Percentiles rank a stretch among this genome's conserved stretches.
These are phyloP conservation scores for Citeromyces matritensis DNA, from an alignment of 805 yeast genomes.

Conservation along the genomic window DNA sequence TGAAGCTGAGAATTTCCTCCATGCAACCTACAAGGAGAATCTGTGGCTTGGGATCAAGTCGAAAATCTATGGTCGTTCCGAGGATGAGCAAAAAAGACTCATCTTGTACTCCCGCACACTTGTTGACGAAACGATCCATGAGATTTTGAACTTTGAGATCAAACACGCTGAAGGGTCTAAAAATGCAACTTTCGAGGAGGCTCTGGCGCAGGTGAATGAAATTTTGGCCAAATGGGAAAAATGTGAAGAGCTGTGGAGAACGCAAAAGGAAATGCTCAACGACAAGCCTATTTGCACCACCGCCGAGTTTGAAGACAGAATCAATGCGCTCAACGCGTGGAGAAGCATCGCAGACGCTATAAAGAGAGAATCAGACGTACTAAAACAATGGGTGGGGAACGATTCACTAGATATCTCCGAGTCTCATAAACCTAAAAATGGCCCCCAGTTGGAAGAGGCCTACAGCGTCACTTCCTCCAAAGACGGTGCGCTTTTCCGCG, in stretches of 20 bases:
- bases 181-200: conserved; percentile 9
- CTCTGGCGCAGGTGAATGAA: conserved; percentile 33
- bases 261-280: conserved; percentile 57
- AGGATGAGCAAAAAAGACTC: conserved; percentile 61
- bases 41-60: conserved; percentile 85
- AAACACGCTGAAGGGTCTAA: conserved; percentile 18
- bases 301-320: conserved; percentile 44
- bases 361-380: conserved; percentile 38
- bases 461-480: conserved; percentile 3
- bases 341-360: conserved; percentile 58
- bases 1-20: conserved; percentile 29
- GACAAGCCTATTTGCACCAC: conserved; percentile 63
- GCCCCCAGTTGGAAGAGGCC: neutral
- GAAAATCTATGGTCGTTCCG: conserved; percentile 63
- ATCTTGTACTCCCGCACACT: conserved; percentile 54
- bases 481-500: conserved; percentile 27
- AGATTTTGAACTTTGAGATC: conserved; percentile 49
- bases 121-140: conserved; percentile 61
- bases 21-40: conserved; percentile 48
- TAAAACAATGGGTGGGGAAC: conserved; percentile 76
- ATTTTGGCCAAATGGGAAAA: conserved; percentile 48
- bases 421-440: conserved; percentile 8
- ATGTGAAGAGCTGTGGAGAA: conserved; percentile 69
- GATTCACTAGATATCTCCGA: conserved; percentile 53
- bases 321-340: conserved; percentile 81